phyloP scores from a whole-genome alignment of 805 yeast species.

The Saccharomycopsis lassenensis region DNA sequence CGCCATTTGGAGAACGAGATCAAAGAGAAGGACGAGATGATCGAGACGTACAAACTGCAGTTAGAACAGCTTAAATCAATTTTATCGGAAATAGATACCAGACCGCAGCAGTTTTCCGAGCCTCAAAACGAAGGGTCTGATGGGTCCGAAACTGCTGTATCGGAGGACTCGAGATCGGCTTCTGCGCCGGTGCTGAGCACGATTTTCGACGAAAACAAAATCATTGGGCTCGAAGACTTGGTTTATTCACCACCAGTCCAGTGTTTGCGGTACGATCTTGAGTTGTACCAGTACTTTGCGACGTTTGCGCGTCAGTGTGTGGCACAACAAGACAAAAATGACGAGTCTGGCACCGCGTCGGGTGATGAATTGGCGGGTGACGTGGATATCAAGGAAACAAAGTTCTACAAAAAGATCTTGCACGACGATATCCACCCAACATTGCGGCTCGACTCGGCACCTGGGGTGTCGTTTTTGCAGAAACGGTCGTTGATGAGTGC shows the following conservation, averaged over 20 bases:
- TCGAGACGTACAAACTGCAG: conserved; percentile 58
- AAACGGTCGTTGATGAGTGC: conserved; percentile 51
- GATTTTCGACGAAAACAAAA: neutral
- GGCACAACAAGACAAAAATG: neutral
- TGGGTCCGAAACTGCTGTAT: conserved; percentile 10
- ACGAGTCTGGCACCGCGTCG: neutral
- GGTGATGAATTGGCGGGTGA: conserved; percentile 1
- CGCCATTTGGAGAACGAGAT: conserved; percentile 41
- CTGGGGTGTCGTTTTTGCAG: conserved; percentile 51
- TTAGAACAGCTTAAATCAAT: conserved; percentile 52
- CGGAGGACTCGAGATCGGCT: neutral
- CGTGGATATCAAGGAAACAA: conserved; percentile 28
- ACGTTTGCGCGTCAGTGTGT: conserved; percentile 25
- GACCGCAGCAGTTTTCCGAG: too few relatives aligned
- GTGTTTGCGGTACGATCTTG: conserved; percentile 32
- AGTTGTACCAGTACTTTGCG: conserved; percentile 28
- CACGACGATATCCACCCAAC: conserved; percentile 75
- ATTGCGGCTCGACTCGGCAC: conserved; percentile 50
- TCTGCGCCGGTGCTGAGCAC: neutral
- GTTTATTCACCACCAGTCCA: conserved; percentile 32
- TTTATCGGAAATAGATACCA: too few relatives aligned
- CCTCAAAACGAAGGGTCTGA: too few relatives aligned
- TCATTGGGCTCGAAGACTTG: conserved; percentile 11
- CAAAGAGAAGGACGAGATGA: conserved; percentile 56
- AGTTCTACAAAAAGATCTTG: conserved; percentile 54